A percentile compares a stretch with the other conserved stretches of the same genome.
These are phyloP conservation scores for Globisporangium paroecandrum DNA, from an alignment of 352 stramenopile genomes.

Conservation along the genomic window DNA sequence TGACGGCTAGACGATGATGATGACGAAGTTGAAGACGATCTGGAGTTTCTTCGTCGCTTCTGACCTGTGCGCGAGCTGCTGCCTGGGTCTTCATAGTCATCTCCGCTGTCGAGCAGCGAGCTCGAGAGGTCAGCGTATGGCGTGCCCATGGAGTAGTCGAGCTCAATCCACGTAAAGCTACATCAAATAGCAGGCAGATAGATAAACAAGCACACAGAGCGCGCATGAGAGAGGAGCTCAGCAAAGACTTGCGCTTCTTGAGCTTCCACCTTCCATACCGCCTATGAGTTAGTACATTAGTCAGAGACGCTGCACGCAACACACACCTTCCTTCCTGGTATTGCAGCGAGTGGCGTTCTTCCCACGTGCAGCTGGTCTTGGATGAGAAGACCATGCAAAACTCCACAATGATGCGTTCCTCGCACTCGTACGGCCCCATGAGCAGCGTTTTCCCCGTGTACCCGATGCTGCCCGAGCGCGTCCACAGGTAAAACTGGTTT, in stretches of 20 bases:
- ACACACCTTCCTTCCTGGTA: conserved; percentile 49
- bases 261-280: conserved; percentile 1
- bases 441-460: conserved; percentile 43
- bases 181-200: background rate
- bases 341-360: conserved; percentile 42
- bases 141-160: conserved; percentile 49
- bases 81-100: conserved; percentile 28
- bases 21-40: background rate
- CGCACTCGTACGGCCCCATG: conserved; percentile 32
- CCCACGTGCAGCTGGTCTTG: conserved; percentile 55
- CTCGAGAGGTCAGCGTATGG: conserved; percentile 42
- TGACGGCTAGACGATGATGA: background rate
- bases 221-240: conserved; percentile 2
- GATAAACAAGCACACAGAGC: background rate
- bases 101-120: conserved; percentile 17
- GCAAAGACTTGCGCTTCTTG: background rate
- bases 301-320: background rate
- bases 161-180: conserved; percentile 73
- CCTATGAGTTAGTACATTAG: background rate
- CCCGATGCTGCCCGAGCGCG: conserved; percentile 40
- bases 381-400: conserved; percentile 46
- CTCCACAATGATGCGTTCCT: conserved; percentile 37
- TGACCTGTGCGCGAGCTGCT: conserved; percentile 2
- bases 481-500: conserved; percentile 52
- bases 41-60: conserved; percentile 12